Evolutionary conservation across 208 protist genomes (phyloP).

Genomic region (Leishmania guyanensis): DNA sequence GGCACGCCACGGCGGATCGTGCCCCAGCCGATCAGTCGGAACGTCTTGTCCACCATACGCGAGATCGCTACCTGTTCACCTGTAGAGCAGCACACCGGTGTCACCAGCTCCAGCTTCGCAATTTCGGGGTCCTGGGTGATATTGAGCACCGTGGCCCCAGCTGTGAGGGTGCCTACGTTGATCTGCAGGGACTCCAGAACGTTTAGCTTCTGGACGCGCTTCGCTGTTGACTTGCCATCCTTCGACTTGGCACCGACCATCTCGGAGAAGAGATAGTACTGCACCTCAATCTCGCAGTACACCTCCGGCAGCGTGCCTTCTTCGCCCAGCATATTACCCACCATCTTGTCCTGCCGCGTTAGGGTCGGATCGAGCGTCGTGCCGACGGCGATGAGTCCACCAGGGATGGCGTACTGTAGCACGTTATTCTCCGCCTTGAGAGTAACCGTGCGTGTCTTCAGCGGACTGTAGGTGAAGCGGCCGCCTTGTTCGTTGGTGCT

Average conservation of each 20-base stretch:
- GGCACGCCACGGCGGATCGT: slow-evolving; percentile 79
- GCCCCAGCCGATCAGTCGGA: slow-evolving; percentile 97
- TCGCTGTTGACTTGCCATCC: slow-evolving; percentile 53
- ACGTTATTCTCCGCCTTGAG: slow-evolving; percentile 98
- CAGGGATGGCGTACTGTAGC: slow-evolving; percentile 99
- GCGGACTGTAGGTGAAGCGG: slow-evolving; percentile 95
- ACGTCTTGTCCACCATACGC: slow-evolving; percentile 97
- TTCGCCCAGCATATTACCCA: slow-evolving; percentile 95
- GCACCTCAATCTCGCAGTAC: slow-evolving; percentile 98
- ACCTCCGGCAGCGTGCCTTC: slow-evolving; percentile 95
- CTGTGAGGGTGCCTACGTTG: slow-evolving; percentile 99
- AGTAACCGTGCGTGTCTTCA: slow-evolving; percentile 94
- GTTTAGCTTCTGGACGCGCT: slow-evolving; percentile 95
- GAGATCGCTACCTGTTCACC: slow-evolving; percentile 98
- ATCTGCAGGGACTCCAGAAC: slow-evolving; percentile 98
- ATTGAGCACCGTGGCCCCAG: slow-evolving; percentile 95
- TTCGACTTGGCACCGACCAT: slow-evolving; percentile 92
- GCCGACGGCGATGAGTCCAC: slow-evolving; percentile 99
- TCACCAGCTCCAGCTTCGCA: slow-evolving; percentile 96
- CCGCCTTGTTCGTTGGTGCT: slow-evolving; percentile 76
- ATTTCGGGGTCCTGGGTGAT: slow-evolving; percentile 94
- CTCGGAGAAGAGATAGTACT: slow-evolving; percentile 97
- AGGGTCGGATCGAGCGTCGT: slow-evolving; percentile 99
- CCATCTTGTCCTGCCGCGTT: slow-evolving; percentile 98
- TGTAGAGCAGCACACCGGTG: slow-evolving; percentile 96